These are phyloP conservation scores for Colletotrichum caudatum DNA, from an alignment of 2,329 filamentous ascomycete species.

Conservation along the genomic window DNA sequence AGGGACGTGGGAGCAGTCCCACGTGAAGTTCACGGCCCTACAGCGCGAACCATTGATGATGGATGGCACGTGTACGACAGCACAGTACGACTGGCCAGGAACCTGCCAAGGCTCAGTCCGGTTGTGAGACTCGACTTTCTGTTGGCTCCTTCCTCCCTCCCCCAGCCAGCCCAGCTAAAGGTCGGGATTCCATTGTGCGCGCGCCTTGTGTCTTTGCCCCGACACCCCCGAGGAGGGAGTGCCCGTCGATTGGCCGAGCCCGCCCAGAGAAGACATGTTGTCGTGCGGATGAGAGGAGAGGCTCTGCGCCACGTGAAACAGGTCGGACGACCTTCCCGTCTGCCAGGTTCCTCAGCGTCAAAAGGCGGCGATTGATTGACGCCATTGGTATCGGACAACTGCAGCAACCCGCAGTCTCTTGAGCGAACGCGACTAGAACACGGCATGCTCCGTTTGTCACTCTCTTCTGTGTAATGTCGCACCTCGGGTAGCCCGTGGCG, in stretches of 20 bases:
- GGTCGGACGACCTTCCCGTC: conserved; percentile 3
- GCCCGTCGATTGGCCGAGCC: conserved; percentile 2
- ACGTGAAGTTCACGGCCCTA: conserved; percentile 7
- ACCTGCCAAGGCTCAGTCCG: conserved; percentile 6
- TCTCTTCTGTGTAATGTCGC: too few relatives aligned
- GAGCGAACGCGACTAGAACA: neutral
- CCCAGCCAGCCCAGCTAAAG: conserved; percentile 8
- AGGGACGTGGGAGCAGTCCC: neutral
- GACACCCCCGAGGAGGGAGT: neutral
- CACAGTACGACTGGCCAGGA: neutral
- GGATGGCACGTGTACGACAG: neutral
- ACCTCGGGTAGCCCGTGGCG: neutral
- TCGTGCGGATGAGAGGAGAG: neutral
- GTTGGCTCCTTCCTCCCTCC: neutral
- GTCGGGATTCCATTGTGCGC: conserved; percentile 10
- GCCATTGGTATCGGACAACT: conserved; percentile 15
- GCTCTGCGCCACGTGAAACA: conserved; percentile 17
- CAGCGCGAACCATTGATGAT: neutral
- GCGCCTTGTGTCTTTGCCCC: neutral
- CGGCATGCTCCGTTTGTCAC: neutral
- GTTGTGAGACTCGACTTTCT: conserved; percentile 13
- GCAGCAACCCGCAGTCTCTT: conserved; percentile 1
- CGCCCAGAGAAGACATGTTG: neutral
- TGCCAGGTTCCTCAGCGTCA: conserved; percentile 19
- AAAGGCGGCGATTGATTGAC: neutral